Evolutionary conservation across 257 asterid genomes (phyloP).

Genomic region (Avicennia marina): DNA sequence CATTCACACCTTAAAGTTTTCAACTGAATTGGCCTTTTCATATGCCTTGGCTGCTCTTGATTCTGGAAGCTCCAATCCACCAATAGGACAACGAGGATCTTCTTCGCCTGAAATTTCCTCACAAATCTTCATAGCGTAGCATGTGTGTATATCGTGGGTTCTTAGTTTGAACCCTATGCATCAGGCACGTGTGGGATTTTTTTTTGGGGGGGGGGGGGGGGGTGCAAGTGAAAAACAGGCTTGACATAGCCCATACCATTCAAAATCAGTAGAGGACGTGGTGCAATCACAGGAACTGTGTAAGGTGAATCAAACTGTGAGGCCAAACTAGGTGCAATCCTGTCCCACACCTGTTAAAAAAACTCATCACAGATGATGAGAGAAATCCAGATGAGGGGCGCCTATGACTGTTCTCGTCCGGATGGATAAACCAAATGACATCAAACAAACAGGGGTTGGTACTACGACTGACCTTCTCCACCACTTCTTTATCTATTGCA

Average conservation of each 20-base stretch:
- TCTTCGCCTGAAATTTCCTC: conserved; percentile 39
- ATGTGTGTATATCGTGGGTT: too few species aligned
- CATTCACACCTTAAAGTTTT: conserved; percentile 48
- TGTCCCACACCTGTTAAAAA: conserved; percentile 76
- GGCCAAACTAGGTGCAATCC: conserved; percentile 85
- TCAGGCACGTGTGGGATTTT: background rate
- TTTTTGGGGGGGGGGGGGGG: too few species aligned
- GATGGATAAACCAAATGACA: conserved; percentile 5
- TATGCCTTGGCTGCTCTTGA: conserved; percentile 35
- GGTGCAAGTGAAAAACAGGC: too few species aligned
- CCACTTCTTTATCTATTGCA: conserved; percentile 68
- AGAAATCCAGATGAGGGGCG: background rate
- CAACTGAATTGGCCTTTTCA: conserved; percentile 24
- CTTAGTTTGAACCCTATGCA: background rate
- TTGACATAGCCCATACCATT: conserved; percentile 62
- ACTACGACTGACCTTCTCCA: conserved; percentile 57
- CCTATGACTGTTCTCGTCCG: too few species aligned
- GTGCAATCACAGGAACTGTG: conserved; percentile 61
- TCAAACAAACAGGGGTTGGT: conserved; percentile 10
- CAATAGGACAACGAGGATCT: conserved; percentile 82
- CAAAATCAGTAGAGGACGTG: conserved; percentile 80
- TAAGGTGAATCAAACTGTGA: conserved; percentile 71
- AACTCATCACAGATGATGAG: background rate
- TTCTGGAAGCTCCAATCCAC: conserved; percentile 56
- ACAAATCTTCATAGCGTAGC: background rate